Evolutionary conservation across 805 yeast genomes (phyloP).

Genomic region (Kodamaea hsintzibuensis): DNA sequence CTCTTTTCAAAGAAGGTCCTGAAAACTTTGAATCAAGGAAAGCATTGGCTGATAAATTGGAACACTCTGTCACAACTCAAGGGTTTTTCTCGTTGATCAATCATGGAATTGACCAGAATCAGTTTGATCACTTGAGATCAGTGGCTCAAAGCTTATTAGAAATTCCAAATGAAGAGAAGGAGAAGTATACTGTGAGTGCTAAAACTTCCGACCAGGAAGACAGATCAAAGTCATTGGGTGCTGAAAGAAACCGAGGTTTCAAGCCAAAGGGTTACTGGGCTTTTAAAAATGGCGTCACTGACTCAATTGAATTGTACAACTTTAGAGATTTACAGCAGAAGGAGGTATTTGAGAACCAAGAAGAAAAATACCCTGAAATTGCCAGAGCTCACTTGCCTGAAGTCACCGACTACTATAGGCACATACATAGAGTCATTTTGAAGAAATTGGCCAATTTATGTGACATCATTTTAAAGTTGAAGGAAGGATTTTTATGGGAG

Average conservation of each 20-base stretch:
- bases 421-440: slow-evolving; percentile 22
- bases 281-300: slow-evolving; percentile 29
- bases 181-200: slow-evolving; percentile 42
- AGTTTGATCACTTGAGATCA: slow-evolving; percentile 36
- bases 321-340: slow-evolving; percentile 28
- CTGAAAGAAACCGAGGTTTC: slow-evolving; percentile 31
- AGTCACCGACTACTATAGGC: slow-evolving; percentile 23
- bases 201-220: slow-evolving; percentile 30
- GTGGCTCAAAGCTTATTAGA: slow-evolving; percentile 44
- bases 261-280: slow-evolving; percentile 34
- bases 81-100: slow-evolving; percentile 47
- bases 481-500: slow-evolving; percentile 30
- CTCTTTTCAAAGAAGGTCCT: slow-evolving; percentile 36
- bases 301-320: slow-evolving; percentile 29
- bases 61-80: slow-evolving; percentile 39
- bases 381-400: slow-evolving; percentile 24
- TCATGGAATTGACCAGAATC: slow-evolving; percentile 39
- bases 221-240: slow-evolving; percentile 26
- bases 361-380: slow-evolving; percentile 25
- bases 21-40: slow-evolving; percentile 30
- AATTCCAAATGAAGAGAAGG: slow-evolving; percentile 41
- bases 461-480: slow-evolving; percentile 28
- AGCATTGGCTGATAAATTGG: slow-evolving; percentile 37
- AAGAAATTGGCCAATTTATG: slow-evolving; percentile 25
- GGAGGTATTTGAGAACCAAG: slow-evolving; percentile 18